Conservation (phyloP, 805 yeast genomes). For the Lipomyces chichibuensis region DNA sequence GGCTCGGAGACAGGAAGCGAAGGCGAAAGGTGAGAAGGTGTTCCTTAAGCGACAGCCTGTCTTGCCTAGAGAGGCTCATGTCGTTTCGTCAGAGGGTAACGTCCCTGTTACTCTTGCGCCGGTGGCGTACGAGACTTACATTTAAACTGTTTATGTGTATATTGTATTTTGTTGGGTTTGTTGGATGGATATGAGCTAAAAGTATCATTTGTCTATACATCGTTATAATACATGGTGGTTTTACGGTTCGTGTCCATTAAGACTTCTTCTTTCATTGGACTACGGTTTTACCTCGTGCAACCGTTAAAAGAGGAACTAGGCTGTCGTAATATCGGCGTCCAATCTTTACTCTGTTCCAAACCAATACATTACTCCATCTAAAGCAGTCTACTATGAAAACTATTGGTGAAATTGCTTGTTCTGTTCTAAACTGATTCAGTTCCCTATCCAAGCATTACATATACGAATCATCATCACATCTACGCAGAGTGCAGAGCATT, state of each 20-base stretch:
- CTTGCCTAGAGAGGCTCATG: conserved; percentile 92
- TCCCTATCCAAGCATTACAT: neutral
- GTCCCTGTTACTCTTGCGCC: conserved; percentile 98
- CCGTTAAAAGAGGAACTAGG: neutral
- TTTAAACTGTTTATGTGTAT: conserved; percentile 54
- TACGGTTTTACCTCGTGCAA: neutral
- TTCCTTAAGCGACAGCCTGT: conserved; percentile 98
- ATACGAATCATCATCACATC: neutral
- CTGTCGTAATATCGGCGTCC: too few relatives aligned
- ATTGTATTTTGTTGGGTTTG: conserved; percentile 12
- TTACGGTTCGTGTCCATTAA: neutral
- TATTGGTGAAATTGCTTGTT: neutral
- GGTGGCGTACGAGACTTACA: conserved; percentile 99
- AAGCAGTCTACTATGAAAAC: neutral
- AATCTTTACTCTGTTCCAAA: neutral
- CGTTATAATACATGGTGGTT: neutral
- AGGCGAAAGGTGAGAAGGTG: conserved; percentile 87
- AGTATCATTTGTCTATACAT: conserved; percentile 1
- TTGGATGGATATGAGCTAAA: neutral
- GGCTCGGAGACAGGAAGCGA: conserved; percentile 90
- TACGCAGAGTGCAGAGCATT: conserved; percentile 1
- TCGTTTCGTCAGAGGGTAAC: conserved; percentile 78
- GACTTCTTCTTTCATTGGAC: neutral
- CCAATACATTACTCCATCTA: neutral
- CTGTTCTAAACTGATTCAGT: neutral